Percentiles rank a stretch among this genome's conserved stretches.
Conservation (phyloP, 1,139 yeast genomes). For the Suhomyces chickasaworum region DNA sequence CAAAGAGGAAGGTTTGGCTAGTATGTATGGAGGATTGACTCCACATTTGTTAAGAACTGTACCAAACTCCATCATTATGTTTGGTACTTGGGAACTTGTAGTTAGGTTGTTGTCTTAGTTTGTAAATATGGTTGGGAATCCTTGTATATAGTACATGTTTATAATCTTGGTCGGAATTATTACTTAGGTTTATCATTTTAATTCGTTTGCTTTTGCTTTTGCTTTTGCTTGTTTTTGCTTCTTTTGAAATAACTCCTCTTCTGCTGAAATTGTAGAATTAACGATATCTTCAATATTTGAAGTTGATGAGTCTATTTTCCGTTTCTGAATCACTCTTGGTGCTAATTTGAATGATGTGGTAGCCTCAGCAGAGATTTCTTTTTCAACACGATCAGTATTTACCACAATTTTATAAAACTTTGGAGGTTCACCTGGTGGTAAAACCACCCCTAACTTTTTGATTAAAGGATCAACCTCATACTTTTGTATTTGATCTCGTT, state of each 20-base stretch:
- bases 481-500: slow-evolving; percentile 9
- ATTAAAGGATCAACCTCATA: slow-evolving; percentile 31
- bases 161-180: neutral
- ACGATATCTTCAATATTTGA: slow-evolving; percentile 4
- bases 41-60: slow-evolving; percentile 96
- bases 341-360: slow-evolving; percentile 7
- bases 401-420: slow-evolving; percentile 42
- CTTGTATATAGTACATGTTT: slow-evolving; percentile 16
- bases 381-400: slow-evolving; percentile 25
- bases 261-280: slow-evolving; percentile 6
- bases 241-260: slow-evolving; percentile 9
- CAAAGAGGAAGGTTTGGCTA: slow-evolving; percentile 87
- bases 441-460: slow-evolving; percentile 26
- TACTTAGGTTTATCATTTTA: neutral
- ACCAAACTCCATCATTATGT: slow-evolving; percentile 97
- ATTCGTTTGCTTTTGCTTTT: slow-evolving; percentile 3
- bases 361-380: slow-evolving; percentile 7
- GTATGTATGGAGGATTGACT: slow-evolving; percentile 97
- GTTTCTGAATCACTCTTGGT: slow-evolving; percentile 9
- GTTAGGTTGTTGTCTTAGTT: slow-evolving; percentile 60
- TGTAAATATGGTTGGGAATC: slow-evolving; percentile 6
- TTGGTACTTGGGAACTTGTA: slow-evolving; percentile 97
- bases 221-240: too few relatives aligned
- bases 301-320: slow-evolving; percentile 6
- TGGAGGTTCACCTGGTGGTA: slow-evolving; percentile 46